Evolutionary conservation across 1,284 basidiomycete genomes (phyloP).

Genomic region (Ceratorhiza oryzae-sativae): DNA sequence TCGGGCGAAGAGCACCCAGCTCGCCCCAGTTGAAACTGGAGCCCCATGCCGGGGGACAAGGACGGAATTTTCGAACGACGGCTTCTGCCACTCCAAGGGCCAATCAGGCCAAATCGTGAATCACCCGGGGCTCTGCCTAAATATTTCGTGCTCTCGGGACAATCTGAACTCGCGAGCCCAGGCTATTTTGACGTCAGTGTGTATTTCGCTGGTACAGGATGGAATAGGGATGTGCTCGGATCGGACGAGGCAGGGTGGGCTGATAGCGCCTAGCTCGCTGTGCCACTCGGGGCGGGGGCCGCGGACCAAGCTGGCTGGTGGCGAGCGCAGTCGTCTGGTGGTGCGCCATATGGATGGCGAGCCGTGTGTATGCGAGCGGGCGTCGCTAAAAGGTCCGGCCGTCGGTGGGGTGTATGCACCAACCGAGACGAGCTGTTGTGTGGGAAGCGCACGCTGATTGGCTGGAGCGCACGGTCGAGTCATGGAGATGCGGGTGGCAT

Average conservation of each 20-base stretch:
- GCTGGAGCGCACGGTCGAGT: background rate
- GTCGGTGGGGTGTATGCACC: slow-evolving; percentile 1
- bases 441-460: slow-evolving; percentile 13
- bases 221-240: background rate
- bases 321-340: too few relatives aligned
- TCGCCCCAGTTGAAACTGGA: background rate
- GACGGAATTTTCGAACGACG: background rate
- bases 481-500: background rate
- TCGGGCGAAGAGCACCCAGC: background rate
- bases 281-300: background rate
- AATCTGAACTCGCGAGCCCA: background rate
- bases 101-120: too few relatives aligned
- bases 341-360: too few relatives aligned
- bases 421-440: slow-evolving; percentile 8
- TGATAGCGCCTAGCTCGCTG: background rate
- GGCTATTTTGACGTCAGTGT: background rate
- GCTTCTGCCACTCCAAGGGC: too few relatives aligned
- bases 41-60: background rate
- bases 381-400: slow-evolving; percentile 1
- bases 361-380: background rate
- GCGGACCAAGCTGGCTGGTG: background rate
- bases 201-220: background rate
- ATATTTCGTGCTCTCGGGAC: too few relatives aligned
- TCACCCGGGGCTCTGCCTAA: too few relatives aligned
- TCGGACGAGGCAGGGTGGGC: background rate